Evolutionary conservation across 1,139 yeast species (phyloP), one percentile per base, ranked within the genome.

Genomic region (Ogataea hybrid): DNA sequence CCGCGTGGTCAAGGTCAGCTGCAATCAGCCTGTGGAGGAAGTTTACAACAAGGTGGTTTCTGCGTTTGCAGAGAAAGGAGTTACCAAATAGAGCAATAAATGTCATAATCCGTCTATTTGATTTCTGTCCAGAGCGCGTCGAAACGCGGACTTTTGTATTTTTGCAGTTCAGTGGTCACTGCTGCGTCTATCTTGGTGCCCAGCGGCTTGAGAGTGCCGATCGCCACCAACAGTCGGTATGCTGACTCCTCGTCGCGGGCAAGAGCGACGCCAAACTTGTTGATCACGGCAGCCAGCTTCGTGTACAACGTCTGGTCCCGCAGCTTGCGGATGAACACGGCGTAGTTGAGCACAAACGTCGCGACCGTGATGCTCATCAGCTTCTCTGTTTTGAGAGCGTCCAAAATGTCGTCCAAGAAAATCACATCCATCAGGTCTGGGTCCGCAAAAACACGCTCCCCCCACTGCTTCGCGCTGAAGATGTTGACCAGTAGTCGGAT

Each of bases 11-110:
- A 82, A 77, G 59, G 79, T 92, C 23, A 70, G 74, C 44, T 90
- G 97, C 64, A 84, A 89, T 61, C 78, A 80, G 54, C 73, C 90
- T 3, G 92, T 87, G 15, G 95, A 88, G 39, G 74, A 68, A 29
- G 97, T 92, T 15, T 87, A 84, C 57, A 59, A 56, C n/a, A 74
- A 82, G 46, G 96, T 90, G 31, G 72, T 80, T 57, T 67, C 64
- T 12, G 88, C 88, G 4, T 71, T 89, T 53, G 71, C 74, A 45
- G 69, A 63, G 16, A 63, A 56, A 42, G 58, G 58, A 22, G 47
- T 60, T 28, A 32, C 42, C 15, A 42, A 29, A 29, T 29, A 29
- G 35, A 32, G 18, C 23, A 32, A 22, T 22, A 28, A 28, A 35
- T 15, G 12, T 12, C 27, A 14, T 20, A 16, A 18, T 10, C 27